Evolutionary conservation across 2,329 filamentous ascomycete species (phyloP).

Genomic region (Colletotrichum sp.): DNA sequence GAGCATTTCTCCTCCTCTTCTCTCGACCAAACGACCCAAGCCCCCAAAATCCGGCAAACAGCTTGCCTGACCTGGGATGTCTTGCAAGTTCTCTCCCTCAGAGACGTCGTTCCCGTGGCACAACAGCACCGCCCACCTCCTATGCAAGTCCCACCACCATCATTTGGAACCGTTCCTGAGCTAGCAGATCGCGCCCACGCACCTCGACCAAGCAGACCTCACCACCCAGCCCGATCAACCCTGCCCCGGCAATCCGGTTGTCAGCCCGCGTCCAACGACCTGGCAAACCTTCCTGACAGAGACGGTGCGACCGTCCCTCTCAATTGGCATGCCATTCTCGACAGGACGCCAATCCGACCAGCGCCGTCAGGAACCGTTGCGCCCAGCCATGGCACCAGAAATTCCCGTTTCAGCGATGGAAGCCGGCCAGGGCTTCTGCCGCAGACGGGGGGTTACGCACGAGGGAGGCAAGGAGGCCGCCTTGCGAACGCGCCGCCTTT

Average conservation of each 20-base stretch:
- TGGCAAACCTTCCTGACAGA: conserved; percentile 1
- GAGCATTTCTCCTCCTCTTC: not conserved
- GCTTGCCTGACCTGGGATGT: not conserved
- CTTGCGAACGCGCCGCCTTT: not conserved
- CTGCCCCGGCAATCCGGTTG: not conserved
- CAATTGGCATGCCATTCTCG: not conserved
- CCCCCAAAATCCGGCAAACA: not conserved
- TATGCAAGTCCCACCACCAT: not conserved
- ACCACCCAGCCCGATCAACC: not conserved
- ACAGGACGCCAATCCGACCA: not conserved
- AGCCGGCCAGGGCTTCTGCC: not conserved
- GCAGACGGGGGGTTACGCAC: not conserved
- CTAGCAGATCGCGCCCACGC: not conserved
- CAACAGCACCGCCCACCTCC: not conserved
- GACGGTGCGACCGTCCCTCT: not conserved
- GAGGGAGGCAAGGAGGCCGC: not conserved
- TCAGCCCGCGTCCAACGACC: not conserved
- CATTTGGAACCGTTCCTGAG: conserved; percentile 8
- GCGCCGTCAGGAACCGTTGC: not conserved
- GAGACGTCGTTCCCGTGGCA: not conserved
- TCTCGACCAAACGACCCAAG: not conserved
- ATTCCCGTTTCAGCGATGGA: not conserved
- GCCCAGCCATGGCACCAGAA: not conserved
- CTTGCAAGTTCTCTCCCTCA: not conserved
- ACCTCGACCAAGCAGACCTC: not conserved